Percentiles rank a stretch among this genome's conserved stretches.
Evolutionary conservation across 202 grass and related monocot species (phyloP).

Genomic region (Brachypodium distachyon): DNA sequence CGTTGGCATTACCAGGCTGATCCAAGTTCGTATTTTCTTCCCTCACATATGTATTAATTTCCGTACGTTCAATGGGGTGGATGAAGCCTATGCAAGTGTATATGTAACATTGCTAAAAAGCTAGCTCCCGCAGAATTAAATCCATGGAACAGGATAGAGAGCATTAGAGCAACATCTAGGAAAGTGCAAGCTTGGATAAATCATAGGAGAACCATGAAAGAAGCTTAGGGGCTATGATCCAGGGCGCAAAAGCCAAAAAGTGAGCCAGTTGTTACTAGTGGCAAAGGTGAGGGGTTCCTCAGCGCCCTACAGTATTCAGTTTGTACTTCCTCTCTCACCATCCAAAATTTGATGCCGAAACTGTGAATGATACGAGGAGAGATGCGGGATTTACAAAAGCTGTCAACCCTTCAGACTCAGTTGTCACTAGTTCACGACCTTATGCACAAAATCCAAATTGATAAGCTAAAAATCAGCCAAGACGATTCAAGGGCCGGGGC

Average conservation of each 20-base stretch:
- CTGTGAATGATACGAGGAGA: conserved; percentile 14
- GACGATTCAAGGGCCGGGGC: not conserved
- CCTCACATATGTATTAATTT: not conserved
- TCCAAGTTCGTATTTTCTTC: not conserved
- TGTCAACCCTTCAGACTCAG: not conserved
- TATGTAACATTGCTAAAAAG: not conserved
- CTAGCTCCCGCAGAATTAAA: conserved; percentile 22
- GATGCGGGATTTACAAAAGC: not conserved
- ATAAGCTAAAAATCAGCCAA: not conserved
- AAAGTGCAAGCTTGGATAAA: conserved; percentile 17
- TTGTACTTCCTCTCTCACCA: not conserved
- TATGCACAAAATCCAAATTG: not conserved
- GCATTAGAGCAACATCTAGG: conserved; percentile 20
- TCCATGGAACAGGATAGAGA: conserved; percentile 16
- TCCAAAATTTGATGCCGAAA: conserved; percentile 4
- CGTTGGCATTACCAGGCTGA: not conserved
- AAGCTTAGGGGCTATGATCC: conserved; percentile 6
- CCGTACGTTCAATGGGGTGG: not conserved
- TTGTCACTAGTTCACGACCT: not conserved
- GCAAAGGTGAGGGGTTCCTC: not conserved
- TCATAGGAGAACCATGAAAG: conserved; percentile 13
- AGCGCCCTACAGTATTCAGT: not conserved
- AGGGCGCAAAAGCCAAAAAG: conserved; percentile 12
- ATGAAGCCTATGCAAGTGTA: not conserved
- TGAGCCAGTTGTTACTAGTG: not conserved